Percentiles rank a stretch among this genome's conserved stretches.
Evolutionary conservation across 768 basidiomycete species (phyloP).

Genomic region (Chalciporus chontae): DNA sequence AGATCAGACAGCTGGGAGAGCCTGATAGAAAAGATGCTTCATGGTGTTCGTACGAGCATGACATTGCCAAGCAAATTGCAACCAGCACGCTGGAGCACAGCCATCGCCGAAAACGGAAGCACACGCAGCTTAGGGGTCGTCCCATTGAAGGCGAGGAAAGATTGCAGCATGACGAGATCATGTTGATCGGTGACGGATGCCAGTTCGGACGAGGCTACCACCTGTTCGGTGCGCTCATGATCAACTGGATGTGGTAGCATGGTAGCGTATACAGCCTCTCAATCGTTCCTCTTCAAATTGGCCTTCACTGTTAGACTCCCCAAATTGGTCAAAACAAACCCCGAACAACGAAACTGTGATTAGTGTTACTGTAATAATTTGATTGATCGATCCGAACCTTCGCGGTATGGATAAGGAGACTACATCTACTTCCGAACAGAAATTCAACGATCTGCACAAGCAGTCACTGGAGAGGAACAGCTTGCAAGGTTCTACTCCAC

Average conservation of each 20-base stretch:
- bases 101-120: too few species aligned
- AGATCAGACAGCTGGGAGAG: background rate
- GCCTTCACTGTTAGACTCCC: too few species aligned
- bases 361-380: background rate
- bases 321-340: background rate
- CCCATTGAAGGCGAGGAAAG: background rate
- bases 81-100: too few species aligned
- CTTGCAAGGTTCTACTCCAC: constrained; percentile 71
- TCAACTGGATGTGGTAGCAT: too few species aligned
- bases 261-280: background rate
- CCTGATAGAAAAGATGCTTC: background rate
- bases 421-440: background rate
- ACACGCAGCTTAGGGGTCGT: background rate
- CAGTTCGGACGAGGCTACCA: background rate
- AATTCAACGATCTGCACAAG: background rate
- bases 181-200: background rate
- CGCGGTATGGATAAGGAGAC: background rate
- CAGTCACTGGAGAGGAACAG: constrained; percentile 30
- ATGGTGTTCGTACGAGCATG: background rate
- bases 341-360: too few species aligned
- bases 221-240: too few species aligned
- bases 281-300: too few species aligned
- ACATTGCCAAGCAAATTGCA: too few species aligned
- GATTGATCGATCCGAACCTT: background rate
- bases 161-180: background rate